Base-by-base conservation (phyloP, 495 filamentous ascomycete species). In the Tuber melanosporum region DNA sequence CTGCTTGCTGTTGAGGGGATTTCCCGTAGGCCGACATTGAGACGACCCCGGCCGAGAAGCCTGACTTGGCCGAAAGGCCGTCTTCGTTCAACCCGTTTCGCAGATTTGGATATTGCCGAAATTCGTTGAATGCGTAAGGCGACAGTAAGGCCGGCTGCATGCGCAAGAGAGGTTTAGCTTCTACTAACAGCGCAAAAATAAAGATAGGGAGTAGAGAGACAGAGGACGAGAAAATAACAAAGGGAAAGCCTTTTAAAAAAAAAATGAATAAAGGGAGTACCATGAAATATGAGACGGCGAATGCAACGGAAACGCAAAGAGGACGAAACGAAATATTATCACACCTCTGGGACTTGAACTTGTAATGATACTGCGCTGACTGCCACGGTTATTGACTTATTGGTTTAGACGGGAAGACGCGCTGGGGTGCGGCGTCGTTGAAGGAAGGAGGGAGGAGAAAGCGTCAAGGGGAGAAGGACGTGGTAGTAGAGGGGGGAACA, bases 1-100 rank as follows among this genome's bases (percentile, higher is more conserved):
- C 84, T 82, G 88, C 87, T 85, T 80, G 85, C 83, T 83, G 85
- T 69, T 83, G 85, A 82, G 86, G 84, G 47, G 84, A 77, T 83
- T 89, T 89, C 81, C 84, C 85, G 86, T 88, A 89, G 78, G 85
- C 85, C 84, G 88, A 87, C 88, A 89, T 89, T 80, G 87, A 87
- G 85, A 85, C 78, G 70, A 85, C 75, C 78, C 83, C 83, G 76
- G 83, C 83, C 76, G 84, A 83, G 77, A 83, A 84, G 76, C 83
- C 82, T 77, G 78, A 78, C 80, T 84, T 84, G 77, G 84, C 85
- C 85, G 86, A 80, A 66, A 85, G 85, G 83, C 84, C 85, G 78
- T 81, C 84, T 80, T 85, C 84, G 81, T 80, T 80, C 72, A 82
- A 76, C 75, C 75, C 75, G 75, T 52, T 78, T 77, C 77, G 73